A percentile compares a stretch with the other conserved stretches of the same genome.
Evolutionary conservation across 768 basidiomycete species (phyloP).

Genomic region (Suillus placidus): DNA sequence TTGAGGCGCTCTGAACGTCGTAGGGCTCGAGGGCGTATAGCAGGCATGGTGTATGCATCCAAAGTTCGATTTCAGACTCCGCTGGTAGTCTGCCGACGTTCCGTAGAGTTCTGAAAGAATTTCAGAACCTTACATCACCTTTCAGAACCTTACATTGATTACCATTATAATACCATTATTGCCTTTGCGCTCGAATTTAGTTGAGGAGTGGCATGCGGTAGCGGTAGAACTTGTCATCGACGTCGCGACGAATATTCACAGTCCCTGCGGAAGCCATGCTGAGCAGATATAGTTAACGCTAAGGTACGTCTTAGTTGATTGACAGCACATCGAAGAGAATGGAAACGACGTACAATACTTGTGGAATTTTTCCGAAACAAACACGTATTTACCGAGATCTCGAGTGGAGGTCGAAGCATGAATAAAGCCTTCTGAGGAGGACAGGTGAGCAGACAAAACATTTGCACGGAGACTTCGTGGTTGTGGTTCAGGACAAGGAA

Average conservation of each 20-base stretch:
- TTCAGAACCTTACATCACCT: no score
- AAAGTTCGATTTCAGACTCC: no score
- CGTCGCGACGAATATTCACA: slow-evolving; percentile 94
- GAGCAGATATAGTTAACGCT: slow-evolving; percentile 68
- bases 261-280: slow-evolving; percentile 80
- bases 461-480: no score
- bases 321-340: neutral
- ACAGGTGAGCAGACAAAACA: slow-evolving; percentile 20
- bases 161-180: no score
- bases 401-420: slow-evolving; percentile 90
- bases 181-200: slow-evolving; percentile 98
- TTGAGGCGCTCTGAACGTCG: no score
- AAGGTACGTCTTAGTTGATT: slow-evolving; percentile 6
- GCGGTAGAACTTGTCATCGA: slow-evolving; percentile 95
- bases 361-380: slow-evolving; percentile 50
- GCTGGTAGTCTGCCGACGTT: no score
- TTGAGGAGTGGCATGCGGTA: slow-evolving; percentile 94
- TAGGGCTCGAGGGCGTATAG: no score
- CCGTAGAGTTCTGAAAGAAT: no score
- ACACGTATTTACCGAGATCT: slow-evolving; percentile 65
- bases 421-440: slow-evolving; percentile 40
- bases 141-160: no score
- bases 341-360: slow-evolving; percentile 49
- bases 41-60: no score
- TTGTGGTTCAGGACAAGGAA: no score